phyloP scores from a whole-genome alignment of 192 early-diverging fungal genomes.

The Gorgonomyces haynaldii region DNA sequence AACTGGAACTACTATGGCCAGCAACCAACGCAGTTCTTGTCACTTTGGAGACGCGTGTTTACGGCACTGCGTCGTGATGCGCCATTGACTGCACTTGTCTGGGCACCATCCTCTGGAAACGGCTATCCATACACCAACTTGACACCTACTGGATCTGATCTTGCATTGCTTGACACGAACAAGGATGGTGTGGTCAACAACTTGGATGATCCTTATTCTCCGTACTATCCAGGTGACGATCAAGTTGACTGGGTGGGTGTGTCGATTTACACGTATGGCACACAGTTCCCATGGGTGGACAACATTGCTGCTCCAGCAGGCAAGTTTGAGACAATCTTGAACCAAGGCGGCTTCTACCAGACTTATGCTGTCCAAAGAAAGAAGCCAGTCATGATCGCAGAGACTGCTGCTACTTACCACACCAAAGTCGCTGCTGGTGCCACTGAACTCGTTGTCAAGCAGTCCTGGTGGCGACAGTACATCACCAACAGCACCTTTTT shows the following conservation, averaged over 20 bases:
- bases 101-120: constrained; percentile 25
- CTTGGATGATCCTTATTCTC: constrained; percentile 32
- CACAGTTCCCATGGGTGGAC: constrained; percentile 1
- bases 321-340: constrained; percentile 5
- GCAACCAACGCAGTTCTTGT: constrained; percentile 12
- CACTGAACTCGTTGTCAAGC: constrained; percentile 24
- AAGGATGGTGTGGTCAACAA: constrained; percentile 21
- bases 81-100: constrained; percentile 18
- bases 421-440: constrained; percentile 12
- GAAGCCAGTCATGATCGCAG: constrained; percentile 24
- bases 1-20: constrained; percentile 13
- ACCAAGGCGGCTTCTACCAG: constrained; percentile 16
- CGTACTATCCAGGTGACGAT: constrained; percentile 40
- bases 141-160: neutral
- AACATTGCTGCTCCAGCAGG: constrained; percentile 2
- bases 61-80: constrained; percentile 12
- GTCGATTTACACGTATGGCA: constrained; percentile 24
- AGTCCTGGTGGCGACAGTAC: constrained; percentile 28
- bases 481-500: constrained; percentile 21
- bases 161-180: constrained; percentile 24
- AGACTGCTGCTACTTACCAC: constrained; percentile 22
- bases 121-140: constrained; percentile 19
- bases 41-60: constrained; percentile 17
- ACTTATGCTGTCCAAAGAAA: constrained; percentile 7
- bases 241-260: constrained; percentile 32